phyloP scores from a whole-genome alignment of 2,329 filamentous ascomycete species.

The Berkeleyomyces basicola region DNA sequence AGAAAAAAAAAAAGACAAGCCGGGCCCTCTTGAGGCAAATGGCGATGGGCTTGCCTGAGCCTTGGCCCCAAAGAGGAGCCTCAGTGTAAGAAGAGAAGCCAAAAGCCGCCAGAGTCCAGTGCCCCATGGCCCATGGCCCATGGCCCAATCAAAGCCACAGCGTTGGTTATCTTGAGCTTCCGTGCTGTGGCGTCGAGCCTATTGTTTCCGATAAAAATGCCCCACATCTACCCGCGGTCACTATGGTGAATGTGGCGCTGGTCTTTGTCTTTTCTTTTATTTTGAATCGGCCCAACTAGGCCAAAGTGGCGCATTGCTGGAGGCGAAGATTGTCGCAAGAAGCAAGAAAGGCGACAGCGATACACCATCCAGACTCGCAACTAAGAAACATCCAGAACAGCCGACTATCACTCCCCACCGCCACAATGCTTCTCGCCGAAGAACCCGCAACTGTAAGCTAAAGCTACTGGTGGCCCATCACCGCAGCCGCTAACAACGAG shows the following conservation, averaged over 20 bases:
- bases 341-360: no score
- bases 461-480: not conserved
- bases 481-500: slow-evolving; percentile 1
- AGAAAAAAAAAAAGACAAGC: not conserved
- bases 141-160: no score
- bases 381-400: not conserved
- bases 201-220: not conserved
- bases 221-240: slow-evolving; percentile 1
- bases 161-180: not conserved
- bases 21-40: not conserved
- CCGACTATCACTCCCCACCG: not conserved
- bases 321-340: no score
- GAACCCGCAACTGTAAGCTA: slow-evolving; percentile 65
- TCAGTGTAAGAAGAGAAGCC: not conserved
- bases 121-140: no score
- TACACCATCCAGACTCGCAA: no score
- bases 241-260: not conserved
- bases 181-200: not conserved
- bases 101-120: not conserved
- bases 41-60: not conserved
- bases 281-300: slow-evolving; percentile 3
- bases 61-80: not conserved
- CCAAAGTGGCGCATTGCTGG: not conserved
- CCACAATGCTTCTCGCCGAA: slow-evolving; percentile 83
- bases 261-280: not conserved